Conservation (phyloP, 1,139 yeast genomes). For the Candida freyschussii region DNA sequence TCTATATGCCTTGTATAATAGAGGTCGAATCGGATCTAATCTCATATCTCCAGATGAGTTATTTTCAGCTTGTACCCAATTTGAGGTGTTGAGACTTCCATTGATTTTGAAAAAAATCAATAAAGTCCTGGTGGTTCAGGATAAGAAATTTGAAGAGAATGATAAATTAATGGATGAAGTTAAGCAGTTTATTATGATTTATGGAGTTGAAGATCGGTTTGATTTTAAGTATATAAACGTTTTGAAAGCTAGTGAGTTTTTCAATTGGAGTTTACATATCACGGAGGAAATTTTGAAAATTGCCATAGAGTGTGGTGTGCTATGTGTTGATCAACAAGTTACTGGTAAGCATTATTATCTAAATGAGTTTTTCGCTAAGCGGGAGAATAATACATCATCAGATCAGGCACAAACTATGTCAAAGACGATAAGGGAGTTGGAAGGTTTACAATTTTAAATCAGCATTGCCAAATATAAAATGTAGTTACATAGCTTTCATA, state of each 20-base stretch:
- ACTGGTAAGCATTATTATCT: constrained; percentile 47
- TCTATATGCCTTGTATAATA: constrained; percentile 54
- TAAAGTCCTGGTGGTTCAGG: constrained; percentile 44
- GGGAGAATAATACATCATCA: background rate
- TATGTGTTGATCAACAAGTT: constrained; percentile 64
- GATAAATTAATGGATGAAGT: constrained; percentile 30
- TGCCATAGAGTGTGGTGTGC: constrained; percentile 50
- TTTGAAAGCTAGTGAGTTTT: constrained; percentile 33
- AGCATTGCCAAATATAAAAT: background rate
- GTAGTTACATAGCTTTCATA: too few relatives aligned
- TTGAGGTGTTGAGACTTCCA: constrained; percentile 43
- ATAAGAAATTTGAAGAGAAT: constrained; percentile 22
- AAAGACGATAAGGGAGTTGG: constrained; percentile 10
- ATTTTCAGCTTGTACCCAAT: constrained; percentile 43
- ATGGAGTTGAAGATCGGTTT: constrained; percentile 26
- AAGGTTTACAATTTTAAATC: constrained; percentile 14
- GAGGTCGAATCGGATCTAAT: constrained; percentile 50
- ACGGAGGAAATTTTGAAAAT: constrained; percentile 63
- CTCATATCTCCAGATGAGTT: constrained; percentile 56
- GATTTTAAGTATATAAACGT: constrained; percentile 25
- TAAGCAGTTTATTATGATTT: constrained; percentile 28
- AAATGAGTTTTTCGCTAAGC: constrained; percentile 16
- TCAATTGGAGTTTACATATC: constrained; percentile 67
- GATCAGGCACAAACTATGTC: constrained; percentile 1
- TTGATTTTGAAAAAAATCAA: constrained; percentile 36